Base-by-base conservation (phyloP, 2,329 filamentous ascomycete species). In the Colletotrichum musae region DNA sequence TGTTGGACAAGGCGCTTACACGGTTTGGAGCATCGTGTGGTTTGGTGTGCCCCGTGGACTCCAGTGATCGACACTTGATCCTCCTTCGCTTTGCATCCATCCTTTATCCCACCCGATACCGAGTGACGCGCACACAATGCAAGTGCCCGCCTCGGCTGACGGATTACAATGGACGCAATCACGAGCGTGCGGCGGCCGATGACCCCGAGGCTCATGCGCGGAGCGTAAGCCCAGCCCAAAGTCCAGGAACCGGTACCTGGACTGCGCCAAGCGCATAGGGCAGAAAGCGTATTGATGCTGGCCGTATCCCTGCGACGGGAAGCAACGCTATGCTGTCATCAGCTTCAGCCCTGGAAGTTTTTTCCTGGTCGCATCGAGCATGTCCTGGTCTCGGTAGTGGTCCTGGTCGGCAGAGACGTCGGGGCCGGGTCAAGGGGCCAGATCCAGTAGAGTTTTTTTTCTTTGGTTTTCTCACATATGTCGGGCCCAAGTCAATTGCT, bases 261-360 rank as follows among this genome's bases (percentile, higher is more conserved):
- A 41, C 24, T 21, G 12, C 28, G 66, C 66, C 66, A 69, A 69
- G 66, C 53, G 51, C 50, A 50, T 43, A 60, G 51, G 56, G 66
- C 61, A 51, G 56, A 24, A 63, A 60, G 18, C 54, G 61, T 43
- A 59, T 16, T 48, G 21, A 48, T 58, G 61, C 61, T 56, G 50
- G 50, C 66, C 52, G 50, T 24, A 66, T 69, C 62, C 62, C 63
- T 60, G 66, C 32, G 62, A 56, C 54, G 56, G 66, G 62, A 60
- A 66, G 62, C 66, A 60, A 66, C 62, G 62, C 36, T 66, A 66
- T 60, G 60, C 54, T 65, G 62, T 69, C 66, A 66, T 66, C 62
- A 57, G 24, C 56, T 53, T 52, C 62, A 66, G 66, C 66, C 62
- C 66, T 66, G 62, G 48, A 39, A 45, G 43, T 66, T 60, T 65